Percentiles rank a stretch among this genome's conserved stretches.
These are phyloP conservation scores for Cladosporium oxysporum DNA, from an alignment of 2,329 filamentous ascomycete genomes.

Conservation along the genomic window DNA sequence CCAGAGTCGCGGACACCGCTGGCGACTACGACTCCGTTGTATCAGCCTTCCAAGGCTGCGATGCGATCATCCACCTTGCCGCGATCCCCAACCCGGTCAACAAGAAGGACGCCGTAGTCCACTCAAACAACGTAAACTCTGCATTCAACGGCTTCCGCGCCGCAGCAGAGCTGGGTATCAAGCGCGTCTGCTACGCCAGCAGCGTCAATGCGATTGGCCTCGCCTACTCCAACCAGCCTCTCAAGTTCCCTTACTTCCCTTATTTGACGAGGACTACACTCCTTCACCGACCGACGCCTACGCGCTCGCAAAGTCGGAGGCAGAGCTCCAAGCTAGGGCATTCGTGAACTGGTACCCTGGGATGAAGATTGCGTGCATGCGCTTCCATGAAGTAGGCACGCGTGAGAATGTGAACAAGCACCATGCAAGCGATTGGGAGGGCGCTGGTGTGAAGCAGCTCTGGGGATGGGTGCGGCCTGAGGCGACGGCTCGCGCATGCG, in stretches of 20 bases:
- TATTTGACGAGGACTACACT: conserved; percentile 41
- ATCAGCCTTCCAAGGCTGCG: conserved; percentile 39
- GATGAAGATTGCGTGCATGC: conserved; percentile 42
- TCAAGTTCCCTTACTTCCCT: conserved; percentile 42
- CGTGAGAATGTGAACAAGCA: conserved; percentile 35
- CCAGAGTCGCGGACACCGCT: conserved; percentile 39
- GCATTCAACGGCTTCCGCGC: conserved; percentile 46
- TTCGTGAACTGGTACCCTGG: conserved; percentile 43
- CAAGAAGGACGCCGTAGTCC: conserved; percentile 37
- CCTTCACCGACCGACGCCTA: conserved; percentile 40
- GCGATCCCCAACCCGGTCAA: conserved; percentile 41
- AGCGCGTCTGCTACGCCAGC: conserved; percentile 40
- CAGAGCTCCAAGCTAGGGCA: conserved; percentile 38
- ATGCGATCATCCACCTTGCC: conserved; percentile 43
- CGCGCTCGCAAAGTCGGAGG: conserved; percentile 41
- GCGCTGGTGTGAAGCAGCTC: conserved; percentile 39
- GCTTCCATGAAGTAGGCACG: conserved; percentile 42
- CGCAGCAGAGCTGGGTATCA: conserved; percentile 40
- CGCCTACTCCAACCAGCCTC: conserved; percentile 40
- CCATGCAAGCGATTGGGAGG: conserved; percentile 39
- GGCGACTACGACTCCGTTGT: conserved; percentile 38
- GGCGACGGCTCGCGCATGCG: conserved; percentile 41
- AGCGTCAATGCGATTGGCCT: conserved; percentile 44
- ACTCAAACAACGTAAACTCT: conserved; percentile 42
- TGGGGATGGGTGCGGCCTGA: conserved; percentile 42